These are phyloP conservation scores for Vittaforma corneae DNA, from an alignment of 371 early-diverging fungal species.

Conservation along the genomic window DNA sequence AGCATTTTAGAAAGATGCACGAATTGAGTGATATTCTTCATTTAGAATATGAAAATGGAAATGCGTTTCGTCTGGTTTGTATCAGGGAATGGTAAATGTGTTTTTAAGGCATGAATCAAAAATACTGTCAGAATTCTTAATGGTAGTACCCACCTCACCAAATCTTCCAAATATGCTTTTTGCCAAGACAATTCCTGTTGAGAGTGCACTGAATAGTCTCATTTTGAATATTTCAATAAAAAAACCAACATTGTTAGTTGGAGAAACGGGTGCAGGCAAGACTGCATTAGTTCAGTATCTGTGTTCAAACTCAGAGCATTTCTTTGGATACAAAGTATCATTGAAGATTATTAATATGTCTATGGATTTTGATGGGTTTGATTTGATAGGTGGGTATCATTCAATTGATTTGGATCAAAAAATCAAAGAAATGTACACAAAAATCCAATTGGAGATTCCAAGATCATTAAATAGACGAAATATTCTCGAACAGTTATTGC, in stretches of 20 bases:
- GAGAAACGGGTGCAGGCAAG: conserved; percentile 98
- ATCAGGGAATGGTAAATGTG: conserved; percentile 18
- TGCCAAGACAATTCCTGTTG: conserved; percentile 26
- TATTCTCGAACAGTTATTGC: not conserved
- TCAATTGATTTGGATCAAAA: conserved; percentile 43
- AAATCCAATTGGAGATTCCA: not conserved
- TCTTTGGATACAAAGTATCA: conserved; percentile 56
- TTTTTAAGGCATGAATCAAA: conserved; percentile 35
- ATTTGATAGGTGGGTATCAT: conserved; percentile 70
- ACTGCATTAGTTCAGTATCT: conserved; percentile 90
- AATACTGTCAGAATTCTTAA: conserved; percentile 9
- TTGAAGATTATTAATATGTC: conserved; percentile 85
- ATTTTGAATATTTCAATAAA: conserved; percentile 23
- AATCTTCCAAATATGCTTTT: conserved; percentile 10
- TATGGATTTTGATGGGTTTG: conserved; percentile 88
- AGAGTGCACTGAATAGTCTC: conserved; percentile 18
- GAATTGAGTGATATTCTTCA: not conserved
- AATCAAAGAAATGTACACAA: conserved; percentile 15
- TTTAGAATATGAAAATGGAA: not conserved
- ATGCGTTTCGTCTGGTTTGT: conserved; percentile 7
- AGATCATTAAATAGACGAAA: not conserved
- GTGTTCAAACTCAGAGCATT: conserved; percentile 61
- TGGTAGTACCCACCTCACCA: not conserved
- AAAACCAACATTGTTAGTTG: conserved; percentile 81
- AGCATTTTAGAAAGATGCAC: conserved; percentile 2